phyloP scores from a whole-genome alignment of 192 early-diverging fungal genomes.

The Chytriomyces hyalinus region DNA sequence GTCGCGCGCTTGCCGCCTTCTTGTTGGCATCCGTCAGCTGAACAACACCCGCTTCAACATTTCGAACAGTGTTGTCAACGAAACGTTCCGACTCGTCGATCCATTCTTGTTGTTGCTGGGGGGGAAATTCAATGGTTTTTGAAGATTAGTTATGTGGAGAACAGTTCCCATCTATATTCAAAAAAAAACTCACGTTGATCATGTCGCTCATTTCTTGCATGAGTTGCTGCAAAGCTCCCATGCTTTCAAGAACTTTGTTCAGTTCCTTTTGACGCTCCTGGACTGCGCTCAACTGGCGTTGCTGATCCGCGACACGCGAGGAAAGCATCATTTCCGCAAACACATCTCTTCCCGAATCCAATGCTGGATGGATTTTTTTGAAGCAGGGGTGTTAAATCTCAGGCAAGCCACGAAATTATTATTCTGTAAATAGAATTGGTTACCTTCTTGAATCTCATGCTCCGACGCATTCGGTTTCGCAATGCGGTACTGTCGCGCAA shows the following conservation, averaged over 20 bases:
- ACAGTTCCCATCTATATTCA: neutral
- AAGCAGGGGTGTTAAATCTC: neutral
- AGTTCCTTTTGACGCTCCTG: conserved; percentile 31
- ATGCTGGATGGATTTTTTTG: neutral
- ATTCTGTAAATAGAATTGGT: neutral
- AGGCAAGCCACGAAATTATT: neutral
- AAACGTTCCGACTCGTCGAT: conserved; percentile 24
- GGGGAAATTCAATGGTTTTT: neutral
- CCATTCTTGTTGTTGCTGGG: conserved; percentile 27
- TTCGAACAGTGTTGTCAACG: conserved; percentile 14
- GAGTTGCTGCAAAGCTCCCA: conserved; percentile 19
- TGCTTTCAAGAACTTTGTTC: conserved; percentile 23
- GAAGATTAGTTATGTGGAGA: neutral
- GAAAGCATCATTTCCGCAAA: conserved; percentile 24
- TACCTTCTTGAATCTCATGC: conserved; percentile 31
- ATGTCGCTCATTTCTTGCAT: conserved; percentile 29
- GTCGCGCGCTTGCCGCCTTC: conserved; percentile 15
- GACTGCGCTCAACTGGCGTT: conserved; percentile 14
- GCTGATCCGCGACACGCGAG: conserved; percentile 13
- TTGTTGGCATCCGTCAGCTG: conserved; percentile 23
- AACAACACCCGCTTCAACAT: neutral
- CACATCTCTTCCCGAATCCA: conserved; percentile 32
- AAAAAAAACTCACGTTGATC: conserved; percentile 17
- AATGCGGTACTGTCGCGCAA: conserved; percentile 37
- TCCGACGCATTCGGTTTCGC: conserved; percentile 34